Base-by-base conservation (phyloP, 176 grass and related monocot species). In the Cenchrus fungigraminus region DNA sequence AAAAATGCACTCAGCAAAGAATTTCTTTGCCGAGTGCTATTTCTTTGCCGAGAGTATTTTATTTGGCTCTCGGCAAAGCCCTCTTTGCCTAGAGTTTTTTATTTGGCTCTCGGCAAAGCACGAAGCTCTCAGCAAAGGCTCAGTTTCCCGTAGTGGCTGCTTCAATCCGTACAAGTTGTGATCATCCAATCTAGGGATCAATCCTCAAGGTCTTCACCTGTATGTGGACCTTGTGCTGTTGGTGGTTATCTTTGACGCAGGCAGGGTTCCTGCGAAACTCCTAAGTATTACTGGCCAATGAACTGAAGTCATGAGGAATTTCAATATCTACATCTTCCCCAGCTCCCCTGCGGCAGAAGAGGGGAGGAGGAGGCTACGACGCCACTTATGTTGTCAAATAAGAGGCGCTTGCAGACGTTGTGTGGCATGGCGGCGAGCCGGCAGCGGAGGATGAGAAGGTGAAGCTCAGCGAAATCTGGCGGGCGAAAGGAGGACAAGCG, bases 321-420 rank as follows among this genome's bases (percentile, higher is more conserved):
- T 44, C 43, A 44, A 44, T 44, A 44, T 44, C 43, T 44, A 44
- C 43, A 44, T 44, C 6, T 3, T 44, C 3, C 6, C 6, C 43
- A 4, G 43, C 6, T 44, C 3, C 43, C 6, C 43, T 44, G 43
- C 25, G 43, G 6, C 43, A 44, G 6, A 44, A 44, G 3, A 6
- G 43, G 43, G 6, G 4, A 44, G 25, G 45, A 46, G 1, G 87
- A 89, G 17, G 85, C 85, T 63, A 88, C 65, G 40, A 89, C 94
- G 80, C 84, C 91, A 75, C 64, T 79, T 89, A 92, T 87, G 89
- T 83, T 88, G 34, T 89, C 91, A 65, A 94, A 86, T 75, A 88
- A 92, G 71, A 97, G 91, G 43, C 45, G 85, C 5, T 94, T 89
- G 20, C 94, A 87, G 31, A 97, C 89, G 65, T 82, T 83, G 82